Evolutionary conservation across 331 rosid genomes (phyloP), one percentile per base, ranked within the genome.

Genomic region (Erythrophleum ivorense): DNA sequence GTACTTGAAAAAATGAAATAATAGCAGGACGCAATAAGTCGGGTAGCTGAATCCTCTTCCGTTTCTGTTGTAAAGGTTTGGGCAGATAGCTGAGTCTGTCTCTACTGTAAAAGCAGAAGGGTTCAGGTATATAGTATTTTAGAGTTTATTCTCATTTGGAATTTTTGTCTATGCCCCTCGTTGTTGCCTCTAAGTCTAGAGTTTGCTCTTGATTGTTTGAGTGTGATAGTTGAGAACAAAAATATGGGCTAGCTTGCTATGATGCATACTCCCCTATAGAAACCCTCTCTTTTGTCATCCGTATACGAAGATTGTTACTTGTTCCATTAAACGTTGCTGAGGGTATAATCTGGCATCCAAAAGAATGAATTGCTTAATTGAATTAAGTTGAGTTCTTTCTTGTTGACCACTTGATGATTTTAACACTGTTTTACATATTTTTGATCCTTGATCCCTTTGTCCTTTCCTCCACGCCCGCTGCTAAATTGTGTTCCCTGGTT

Each of bases 91-190:
- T 15, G 14, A 69, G 15, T 33, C 58, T 48, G n/a, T 18, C 41
- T 52, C 50, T 76, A n/a, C 69, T 48, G 49, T 52, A 68, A 71
- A 33, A 21, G 2, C 36, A 41, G 24, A 63, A 36, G 69, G 74
- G 40, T 82, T 50, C 48, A 45, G 80, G 72, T 65, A 55, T 21
- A 73, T 67, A 79, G 77, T 45, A 38, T 11, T 76, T 75, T 41
- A 6, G 75, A 71, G 58, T 48, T 14, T 48, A 46, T 70, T 46
- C 73, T 15, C 41, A 41, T 9, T 40, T 67, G 13, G 34, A 18
- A 68, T 41, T 41, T 19, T 24, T 19, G 36, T 57, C 24, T 57
- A 77, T 16, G 50, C 72, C 59, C 46, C 71, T 76, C 64, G 31
- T 71, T 15, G 29, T 33, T 55, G 63, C 33, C 53, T 68, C 6